Conservation (phyloP, 176 grass and related monocot species). For the Alloteropsis semialata region DNA sequence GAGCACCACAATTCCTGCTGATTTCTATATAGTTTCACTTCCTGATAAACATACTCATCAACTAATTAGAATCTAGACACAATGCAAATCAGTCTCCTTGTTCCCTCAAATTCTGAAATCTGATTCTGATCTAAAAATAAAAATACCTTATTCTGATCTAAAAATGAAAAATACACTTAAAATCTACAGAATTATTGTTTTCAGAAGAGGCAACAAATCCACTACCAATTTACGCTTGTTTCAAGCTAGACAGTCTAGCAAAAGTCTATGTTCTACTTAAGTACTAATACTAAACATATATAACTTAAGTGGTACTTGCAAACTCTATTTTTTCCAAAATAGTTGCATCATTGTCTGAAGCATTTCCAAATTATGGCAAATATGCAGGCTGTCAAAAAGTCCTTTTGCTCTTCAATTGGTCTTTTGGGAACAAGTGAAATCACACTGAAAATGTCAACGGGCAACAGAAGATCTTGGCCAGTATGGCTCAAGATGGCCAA, state of each 20-base stretch:
- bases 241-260: not conserved
- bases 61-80: not conserved
- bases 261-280: not conserved
- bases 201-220: not conserved
- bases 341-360: not conserved
- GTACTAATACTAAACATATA: not conserved
- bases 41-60: not conserved
- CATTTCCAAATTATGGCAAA: not conserved
- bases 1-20: not conserved
- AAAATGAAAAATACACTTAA: not conserved
- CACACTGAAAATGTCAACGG: not conserved
- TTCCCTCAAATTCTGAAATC: not conserved
- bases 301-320: not conserved
- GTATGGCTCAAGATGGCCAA: constrained; percentile 1
- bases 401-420: constrained; percentile 25
- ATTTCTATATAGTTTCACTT: not conserved
- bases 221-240: not conserved
- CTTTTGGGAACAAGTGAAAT: constrained; percentile 3
- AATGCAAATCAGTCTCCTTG: not conserved
- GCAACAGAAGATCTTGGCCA: constrained; percentile 1
- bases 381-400: constrained; percentile 20
- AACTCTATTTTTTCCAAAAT: not conserved
- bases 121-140: too few relatives aligned
- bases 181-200: not conserved
- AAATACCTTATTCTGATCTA: not conserved